Base-by-base conservation (phyloP, 768 basidiomycete genomes). In the Psilocybe cyanescens region DNA sequence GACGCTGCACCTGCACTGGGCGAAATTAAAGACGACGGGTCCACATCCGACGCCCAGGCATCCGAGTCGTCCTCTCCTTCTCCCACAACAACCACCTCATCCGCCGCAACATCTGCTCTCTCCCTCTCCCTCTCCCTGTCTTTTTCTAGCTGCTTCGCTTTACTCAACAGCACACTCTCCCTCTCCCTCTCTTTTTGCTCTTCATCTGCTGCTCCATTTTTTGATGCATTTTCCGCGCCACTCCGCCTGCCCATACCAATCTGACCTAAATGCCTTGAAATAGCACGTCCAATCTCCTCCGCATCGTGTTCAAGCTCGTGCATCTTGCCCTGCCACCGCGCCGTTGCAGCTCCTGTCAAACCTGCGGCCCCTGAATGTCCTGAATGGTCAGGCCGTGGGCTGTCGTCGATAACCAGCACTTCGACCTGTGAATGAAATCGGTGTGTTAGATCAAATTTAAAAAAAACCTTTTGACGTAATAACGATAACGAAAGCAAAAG, bases 41-140 rank as follows among this genome's bases (percentile, higher is more conserved):
- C 57, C 24, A 70, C 74, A 51, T 91, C 90, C 5, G 88, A 90
- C 16, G 81, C 79, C 88, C 87, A 90, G 1, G 79, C 86, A 61
- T 84, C 89, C 0, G 88, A 87, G 16, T 85, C 85, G 3, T 81
- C 79, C 6, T 66, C 54, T 29, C 64, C 55, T 28, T 65, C 67
- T 50, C 47, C 63, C 48, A n/a, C 64, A 12, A 17, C 8, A 4
- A 3, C 17, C 24, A 33, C 19, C 1, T n/a, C 17, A 19, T 24
- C 44, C 30, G 14, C 14, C n/a, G 4, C 65, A 3, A 65, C 48
- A 16, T 24, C 28, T 47, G 24, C 24, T 24, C 37, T 45, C 49
- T 11, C 49, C 51, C 12, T 54, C 24, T 62, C 51, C 44, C 50
- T 16, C 7, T 35, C 30, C 33, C n/a, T 3, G 29, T 57, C 55